Base-by-base conservation (phyloP, 495 filamentous ascomycete species). In the Daldinia caldariorum region DNA sequence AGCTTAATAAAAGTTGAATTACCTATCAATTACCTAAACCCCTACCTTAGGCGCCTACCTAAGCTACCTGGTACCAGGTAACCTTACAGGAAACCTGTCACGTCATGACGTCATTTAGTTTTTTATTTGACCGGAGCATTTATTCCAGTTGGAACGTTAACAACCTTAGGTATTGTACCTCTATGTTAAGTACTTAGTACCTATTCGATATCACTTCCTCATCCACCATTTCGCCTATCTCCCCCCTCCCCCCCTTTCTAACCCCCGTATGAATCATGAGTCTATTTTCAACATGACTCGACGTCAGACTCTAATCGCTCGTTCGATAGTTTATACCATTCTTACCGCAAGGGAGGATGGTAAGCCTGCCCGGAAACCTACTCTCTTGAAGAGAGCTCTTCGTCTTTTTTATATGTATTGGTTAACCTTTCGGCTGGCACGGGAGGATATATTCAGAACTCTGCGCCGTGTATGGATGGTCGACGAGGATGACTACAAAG, bases 401-500 rank as follows among this genome's bases (percentile, higher is more conserved):
- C 58, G 75, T 3, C 58, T 83, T 38, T 82, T 83, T 53, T 72
- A 77, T 0, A 50, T 82, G 0, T 81, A 80, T 58, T 77, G 80
- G 73, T 63, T 83, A 2, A 54, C 66, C 1, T 76, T 82, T 20
- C 66, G 65, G 7, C 77, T 78, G 31, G 73, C 80, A n/a, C 79
- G 75, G 12, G 78, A 77, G 0, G 80, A 79, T 32, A 63, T 81
- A 31, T 83, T 83, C 45, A 69, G 67, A 13, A 51, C 76, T 3
- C 53, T 83, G 22, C 76, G 67, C 8, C 60, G 77, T 13, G 70
- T 81, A 6, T 90, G 87, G 87, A 49, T 75, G 3, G 82, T 89
- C 26, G 73, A 83, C 16, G 84, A 89, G 58, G 77, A 81, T 22
- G 83, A 84, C n/a, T 90, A 90, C 65, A 73, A 72, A 12, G 77